Percentiles rank a stretch among this genome's conserved stretches.
Conservation (phyloP, 2,329 filamentous ascomycete genomes). For the Diaporthe destruens region DNA sequence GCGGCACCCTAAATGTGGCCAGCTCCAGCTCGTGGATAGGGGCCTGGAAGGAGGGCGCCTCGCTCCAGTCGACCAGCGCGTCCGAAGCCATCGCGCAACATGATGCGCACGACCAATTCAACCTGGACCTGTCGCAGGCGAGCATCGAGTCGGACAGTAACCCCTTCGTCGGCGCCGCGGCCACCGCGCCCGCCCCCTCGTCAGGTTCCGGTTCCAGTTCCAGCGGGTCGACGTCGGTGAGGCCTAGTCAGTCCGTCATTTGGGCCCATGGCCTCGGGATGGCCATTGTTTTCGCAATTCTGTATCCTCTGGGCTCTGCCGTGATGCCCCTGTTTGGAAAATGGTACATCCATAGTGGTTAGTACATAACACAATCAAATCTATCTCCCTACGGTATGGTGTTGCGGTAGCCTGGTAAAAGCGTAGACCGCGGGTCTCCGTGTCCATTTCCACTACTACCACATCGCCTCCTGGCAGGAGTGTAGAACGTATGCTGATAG, state of each 20-base stretch:
- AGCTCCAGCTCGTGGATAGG: slow-evolving; percentile 64
- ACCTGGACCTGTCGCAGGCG: slow-evolving; percentile 63
- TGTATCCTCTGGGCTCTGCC: slow-evolving; percentile 72
- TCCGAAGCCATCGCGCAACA: slow-evolving; percentile 60
- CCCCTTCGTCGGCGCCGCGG: slow-evolving; percentile 57
- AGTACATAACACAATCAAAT: slow-evolving; percentile 18
- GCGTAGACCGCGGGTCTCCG: neutral
- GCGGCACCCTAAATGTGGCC: slow-evolving; percentile 57
- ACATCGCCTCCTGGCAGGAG: neutral
- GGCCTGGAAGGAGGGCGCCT: slow-evolving; percentile 63
- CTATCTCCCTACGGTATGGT: neutral
- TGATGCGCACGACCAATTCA: slow-evolving; percentile 58
- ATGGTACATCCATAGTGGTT: slow-evolving; percentile 68
- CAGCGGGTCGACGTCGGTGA: slow-evolving; percentile 45
- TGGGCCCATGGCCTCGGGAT: slow-evolving; percentile 70
- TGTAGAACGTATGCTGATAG: neutral
- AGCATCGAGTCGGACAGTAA: slow-evolving; percentile 62
- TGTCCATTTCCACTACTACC: neutral
- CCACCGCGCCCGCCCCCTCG: slow-evolving; percentile 33
- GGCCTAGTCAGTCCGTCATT: slow-evolving; percentile 46
- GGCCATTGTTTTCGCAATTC: slow-evolving; percentile 68
- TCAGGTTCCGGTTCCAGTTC: slow-evolving; percentile 17
- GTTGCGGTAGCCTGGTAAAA: slow-evolving; percentile 9
- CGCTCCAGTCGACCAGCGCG: slow-evolving; percentile 58
- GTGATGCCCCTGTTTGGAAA: slow-evolving; percentile 70